phyloP scores from a whole-genome alignment of 164 flowering plant species.

The Magnolia officinalis region DNA sequence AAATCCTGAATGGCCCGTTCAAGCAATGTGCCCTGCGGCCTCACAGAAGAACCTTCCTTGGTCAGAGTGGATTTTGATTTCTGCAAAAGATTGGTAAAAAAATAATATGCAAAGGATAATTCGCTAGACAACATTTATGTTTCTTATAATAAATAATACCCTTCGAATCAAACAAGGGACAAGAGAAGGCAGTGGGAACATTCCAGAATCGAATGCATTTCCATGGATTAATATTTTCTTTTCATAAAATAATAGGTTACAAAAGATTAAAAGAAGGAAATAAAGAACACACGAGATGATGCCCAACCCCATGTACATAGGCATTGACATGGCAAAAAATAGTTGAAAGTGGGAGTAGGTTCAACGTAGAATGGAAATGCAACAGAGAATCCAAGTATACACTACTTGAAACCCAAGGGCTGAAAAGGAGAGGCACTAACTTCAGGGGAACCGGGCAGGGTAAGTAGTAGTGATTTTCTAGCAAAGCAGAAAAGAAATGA shows the following conservation, averaged over 20 bases:
- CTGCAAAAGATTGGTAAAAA: slow-evolving; percentile 36
- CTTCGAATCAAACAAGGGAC: neutral
- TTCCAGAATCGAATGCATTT: neutral
- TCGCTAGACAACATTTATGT: no score
- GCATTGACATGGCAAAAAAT: neutral
- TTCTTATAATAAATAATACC: no score
- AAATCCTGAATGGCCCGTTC: slow-evolving; percentile 84
- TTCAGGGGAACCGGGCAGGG: no score
- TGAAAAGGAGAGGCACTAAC: no score
- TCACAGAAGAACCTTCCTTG: slow-evolving; percentile 61
- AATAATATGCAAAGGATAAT: slow-evolving; percentile 1
- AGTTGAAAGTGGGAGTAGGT: neutral
- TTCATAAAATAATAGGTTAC: neutral
- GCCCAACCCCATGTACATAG: neutral
- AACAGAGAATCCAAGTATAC: neutral
- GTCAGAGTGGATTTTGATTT: slow-evolving; percentile 36
- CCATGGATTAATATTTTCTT: neutral
- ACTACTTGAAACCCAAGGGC: no score
- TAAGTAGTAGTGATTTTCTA: no score
- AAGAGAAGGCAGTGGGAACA: neutral
- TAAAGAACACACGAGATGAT: neutral
- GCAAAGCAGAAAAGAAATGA: no score
- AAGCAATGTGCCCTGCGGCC: slow-evolving; percentile 59
- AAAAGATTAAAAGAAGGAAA: neutral
- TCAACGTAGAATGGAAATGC: neutral